Evolutionary conservation across 225 moss, liverwort and hornwort genomes (phyloP).

Genomic region (Sphagnum tenellum): DNA sequence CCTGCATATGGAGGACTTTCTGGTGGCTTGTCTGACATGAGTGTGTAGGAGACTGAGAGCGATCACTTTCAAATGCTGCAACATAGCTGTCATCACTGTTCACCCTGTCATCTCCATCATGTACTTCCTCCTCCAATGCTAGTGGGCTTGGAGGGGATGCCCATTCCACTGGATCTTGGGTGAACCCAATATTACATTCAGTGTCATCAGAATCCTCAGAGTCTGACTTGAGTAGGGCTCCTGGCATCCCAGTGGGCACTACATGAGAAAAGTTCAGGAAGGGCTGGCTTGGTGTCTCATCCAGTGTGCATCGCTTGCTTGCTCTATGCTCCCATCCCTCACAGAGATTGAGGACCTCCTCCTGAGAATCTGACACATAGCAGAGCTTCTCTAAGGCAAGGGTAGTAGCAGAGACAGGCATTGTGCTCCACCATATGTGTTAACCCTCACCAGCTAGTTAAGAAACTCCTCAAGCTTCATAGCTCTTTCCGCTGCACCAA

Average conservation of each 20-base stretch:
- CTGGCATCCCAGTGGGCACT: conserved; percentile 4
- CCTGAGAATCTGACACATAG: conserved; percentile 4
- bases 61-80: conserved; percentile 36
- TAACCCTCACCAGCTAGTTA: no score
- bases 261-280: conserved; percentile 3
- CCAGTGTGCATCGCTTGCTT: conserved; percentile 21
- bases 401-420: no score
- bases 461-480: no score
- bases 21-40: conserved; percentile 9
- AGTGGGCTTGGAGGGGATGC: conserved; percentile 34
- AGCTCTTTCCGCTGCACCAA: no score
- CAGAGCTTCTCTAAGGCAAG: no score
- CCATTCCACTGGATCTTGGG: conserved; percentile 36
- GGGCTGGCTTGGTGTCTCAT: conserved; percentile 43
- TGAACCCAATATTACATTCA: conserved; percentile 11
- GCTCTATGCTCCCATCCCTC: conserved; percentile 30
- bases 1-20: neutral
- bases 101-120: conserved; percentile 6
- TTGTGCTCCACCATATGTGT: no score
- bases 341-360: conserved; percentile 18
- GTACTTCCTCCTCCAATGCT: conserved; percentile 2
- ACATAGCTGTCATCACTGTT: conserved; percentile 27
- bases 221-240: conserved; percentile 16
- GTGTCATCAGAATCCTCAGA: conserved; percentile 30
- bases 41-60: conserved; percentile 21